Evolutionary conservation across 2,329 filamentous ascomycete genomes (phyloP).

Genomic region (Biscogniauxia sp.): DNA sequence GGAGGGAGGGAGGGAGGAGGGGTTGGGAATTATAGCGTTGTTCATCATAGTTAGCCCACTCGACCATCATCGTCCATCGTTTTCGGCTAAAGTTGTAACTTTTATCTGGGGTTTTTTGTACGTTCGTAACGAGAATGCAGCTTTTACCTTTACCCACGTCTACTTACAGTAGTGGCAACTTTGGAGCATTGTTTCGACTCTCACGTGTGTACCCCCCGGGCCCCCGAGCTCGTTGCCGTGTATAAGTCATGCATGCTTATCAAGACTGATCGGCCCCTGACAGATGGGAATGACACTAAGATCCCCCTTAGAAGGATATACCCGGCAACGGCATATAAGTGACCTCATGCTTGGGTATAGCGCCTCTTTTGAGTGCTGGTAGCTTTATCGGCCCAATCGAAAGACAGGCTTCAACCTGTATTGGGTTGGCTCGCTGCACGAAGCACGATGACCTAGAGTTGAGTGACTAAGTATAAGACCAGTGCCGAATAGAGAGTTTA

Average conservation of each 20-base stretch:
- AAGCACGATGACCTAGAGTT: too few relatives aligned
- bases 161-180: background rate
- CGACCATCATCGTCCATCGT: background rate
- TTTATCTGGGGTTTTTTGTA: background rate
- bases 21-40: background rate
- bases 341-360: too few relatives aligned
- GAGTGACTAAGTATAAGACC: too few relatives aligned
- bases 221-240: background rate
- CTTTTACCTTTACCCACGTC: background rate
- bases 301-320: too few relatives aligned
- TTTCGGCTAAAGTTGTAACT: background rate
- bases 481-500: too few relatives aligned
- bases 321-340: too few relatives aligned
- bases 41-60: background rate
- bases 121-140: background rate
- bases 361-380: too few relatives aligned
- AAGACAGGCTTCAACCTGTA: too few relatives aligned
- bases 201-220: background rate
- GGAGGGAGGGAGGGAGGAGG: too few relatives aligned
- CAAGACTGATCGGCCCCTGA: background rate
- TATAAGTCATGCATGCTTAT: background rate
- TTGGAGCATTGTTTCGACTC: background rate
- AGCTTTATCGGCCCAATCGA: too few relatives aligned
- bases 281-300: background rate
- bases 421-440: too few relatives aligned